A percentile compares a stretch with the other conserved stretches of the same genome.
Evolutionary conservation across 257 asterid genomes (phyloP).

Genomic region (Rhazya stricta): DNA sequence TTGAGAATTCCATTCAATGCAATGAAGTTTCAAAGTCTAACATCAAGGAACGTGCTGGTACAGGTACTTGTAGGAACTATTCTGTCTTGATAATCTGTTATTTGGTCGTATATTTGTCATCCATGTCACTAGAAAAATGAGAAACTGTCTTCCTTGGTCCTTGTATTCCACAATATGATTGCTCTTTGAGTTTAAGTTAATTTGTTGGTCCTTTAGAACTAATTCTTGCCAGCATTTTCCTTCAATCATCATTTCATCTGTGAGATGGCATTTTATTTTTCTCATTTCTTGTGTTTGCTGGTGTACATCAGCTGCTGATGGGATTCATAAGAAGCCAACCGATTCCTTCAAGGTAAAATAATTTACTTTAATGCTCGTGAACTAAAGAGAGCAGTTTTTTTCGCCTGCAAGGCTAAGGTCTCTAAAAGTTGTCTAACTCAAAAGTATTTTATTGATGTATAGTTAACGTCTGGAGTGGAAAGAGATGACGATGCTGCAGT

Average conservation of each 20-base stretch:
- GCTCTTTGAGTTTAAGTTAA: neutral
- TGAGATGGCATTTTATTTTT: slow-evolving; percentile 6
- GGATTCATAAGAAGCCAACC: slow-evolving; percentile 37
- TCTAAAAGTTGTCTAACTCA: neutral
- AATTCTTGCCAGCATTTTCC: neutral
- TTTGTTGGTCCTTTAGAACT: neutral
- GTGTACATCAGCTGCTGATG: slow-evolving; percentile 39
- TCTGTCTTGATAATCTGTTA: neutral
- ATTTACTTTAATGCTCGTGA: neutral
- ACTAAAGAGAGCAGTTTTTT: neutral
- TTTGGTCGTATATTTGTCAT: neutral
- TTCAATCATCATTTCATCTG: neutral
- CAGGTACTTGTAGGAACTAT: slow-evolving; percentile 30
- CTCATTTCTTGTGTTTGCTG: slow-evolving; percentile 26
- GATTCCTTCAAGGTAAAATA: slow-evolving; percentile 44
- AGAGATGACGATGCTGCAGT: slow-evolving; percentile 40
- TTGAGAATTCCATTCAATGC: slow-evolving; percentile 58
- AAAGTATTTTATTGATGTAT: slow-evolving; percentile 11
- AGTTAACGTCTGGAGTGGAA: slow-evolving; percentile 43
- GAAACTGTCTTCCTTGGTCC: neutral
- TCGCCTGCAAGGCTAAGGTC: no score
- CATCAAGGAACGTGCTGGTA: slow-evolving; percentile 32
- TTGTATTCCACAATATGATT: neutral
- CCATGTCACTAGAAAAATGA: neutral
- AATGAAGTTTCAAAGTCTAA: slow-evolving; percentile 35